Percentiles rank a stretch among this genome's conserved stretches.
Conservation (phyloP, 78 protist species). For the Dictyostelium firmibasis region DNA sequence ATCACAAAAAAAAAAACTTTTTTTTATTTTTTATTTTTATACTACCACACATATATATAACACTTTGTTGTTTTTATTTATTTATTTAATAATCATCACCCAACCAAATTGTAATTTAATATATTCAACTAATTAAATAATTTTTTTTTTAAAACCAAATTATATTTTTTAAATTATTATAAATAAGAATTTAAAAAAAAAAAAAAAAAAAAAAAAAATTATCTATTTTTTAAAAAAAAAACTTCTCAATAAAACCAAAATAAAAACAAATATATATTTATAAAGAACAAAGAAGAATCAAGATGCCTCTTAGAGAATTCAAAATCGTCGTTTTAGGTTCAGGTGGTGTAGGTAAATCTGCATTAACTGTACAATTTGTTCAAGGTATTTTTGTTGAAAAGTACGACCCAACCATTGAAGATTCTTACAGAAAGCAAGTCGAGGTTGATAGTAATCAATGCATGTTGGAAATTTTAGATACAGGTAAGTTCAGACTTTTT, state of each 20-base stretch:
- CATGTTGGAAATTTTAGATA: constrained; percentile 96
- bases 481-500: constrained; percentile 87
- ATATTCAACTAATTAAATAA: background rate
- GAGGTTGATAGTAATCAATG: constrained; percentile 91
- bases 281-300: background rate
- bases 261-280: background rate
- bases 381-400: constrained; percentile 89
- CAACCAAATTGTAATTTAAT: background rate
- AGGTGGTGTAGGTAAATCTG: constrained; percentile 87
- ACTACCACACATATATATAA: background rate
- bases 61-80: background rate
- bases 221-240: background rate
- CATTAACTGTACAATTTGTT: constrained; percentile 84
- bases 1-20: background rate
- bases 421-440: constrained; percentile 94
- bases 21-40: background rate
- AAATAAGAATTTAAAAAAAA: background rate
- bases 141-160: background rate
- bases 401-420: constrained; percentile 90
- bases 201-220: background rate
- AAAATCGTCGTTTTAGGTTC: constrained; percentile 85
- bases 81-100: background rate
- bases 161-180: background rate
- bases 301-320: constrained; percentile 82
- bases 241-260: background rate